phyloP scores from a whole-genome alignment of 169 alveolate genomes.

The Besnoitia besnoiti region DNA sequence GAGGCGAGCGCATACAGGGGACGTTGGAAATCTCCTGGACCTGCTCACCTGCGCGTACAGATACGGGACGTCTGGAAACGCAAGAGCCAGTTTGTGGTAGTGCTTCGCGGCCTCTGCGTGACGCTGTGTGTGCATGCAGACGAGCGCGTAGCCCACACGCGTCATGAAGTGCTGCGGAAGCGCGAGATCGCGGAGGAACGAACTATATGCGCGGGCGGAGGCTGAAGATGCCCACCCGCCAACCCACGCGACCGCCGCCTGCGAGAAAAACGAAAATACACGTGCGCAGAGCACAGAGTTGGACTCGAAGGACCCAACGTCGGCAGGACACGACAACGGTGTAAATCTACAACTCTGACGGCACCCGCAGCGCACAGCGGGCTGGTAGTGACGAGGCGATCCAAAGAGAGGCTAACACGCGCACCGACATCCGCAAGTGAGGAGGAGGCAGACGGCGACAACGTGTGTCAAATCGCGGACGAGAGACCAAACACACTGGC shows the following conservation, averaged over 20 bases:
- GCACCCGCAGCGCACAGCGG: too few species aligned
- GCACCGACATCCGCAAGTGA: too few species aligned
- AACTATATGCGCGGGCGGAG: neutral
- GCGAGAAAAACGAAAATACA: neutral
- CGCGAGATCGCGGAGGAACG: neutral
- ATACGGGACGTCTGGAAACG: neutral
- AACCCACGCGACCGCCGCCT: neutral
- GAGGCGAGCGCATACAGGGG: too few species aligned
- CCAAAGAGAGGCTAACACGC: too few species aligned
- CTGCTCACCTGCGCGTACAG: neutral
- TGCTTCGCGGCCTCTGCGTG: neutral
- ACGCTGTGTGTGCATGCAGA: neutral
- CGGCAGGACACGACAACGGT: too few species aligned
- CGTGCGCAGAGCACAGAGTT: neutral
- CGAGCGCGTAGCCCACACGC: neutral
- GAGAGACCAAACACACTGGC: too few species aligned
- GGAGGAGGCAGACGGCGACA: too few species aligned
- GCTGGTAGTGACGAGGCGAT: too few species aligned
- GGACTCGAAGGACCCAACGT: too few species aligned
- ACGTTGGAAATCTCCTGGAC: neutral
- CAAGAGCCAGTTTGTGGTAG: neutral
- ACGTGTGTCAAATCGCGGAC: too few species aligned
- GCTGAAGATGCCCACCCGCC: neutral
- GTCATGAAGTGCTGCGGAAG: neutral
- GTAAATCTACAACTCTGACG: too few species aligned